These are phyloP conservation scores for Amanita pallidorosea DNA, from an alignment of 768 basidiomycete genomes.

Conservation along the genomic window DNA sequence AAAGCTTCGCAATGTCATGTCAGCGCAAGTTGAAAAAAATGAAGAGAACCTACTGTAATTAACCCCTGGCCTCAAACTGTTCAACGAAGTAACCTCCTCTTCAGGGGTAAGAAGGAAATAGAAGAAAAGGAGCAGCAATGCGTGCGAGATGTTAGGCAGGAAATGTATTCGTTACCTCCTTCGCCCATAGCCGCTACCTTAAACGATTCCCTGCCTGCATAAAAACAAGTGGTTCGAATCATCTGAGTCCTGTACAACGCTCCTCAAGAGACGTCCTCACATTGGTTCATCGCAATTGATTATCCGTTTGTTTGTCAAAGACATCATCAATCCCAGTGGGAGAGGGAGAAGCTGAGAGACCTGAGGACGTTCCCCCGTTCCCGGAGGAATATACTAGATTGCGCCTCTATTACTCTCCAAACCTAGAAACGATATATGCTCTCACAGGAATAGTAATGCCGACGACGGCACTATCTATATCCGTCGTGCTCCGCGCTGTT, in stretches of 20 bases:
- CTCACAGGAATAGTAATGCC: constrained; percentile 53
- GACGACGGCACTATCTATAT: constrained; percentile 47
- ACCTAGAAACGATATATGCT: neutral
- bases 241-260: constrained; percentile 40
- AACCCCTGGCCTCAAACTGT: constrained; percentile 48
- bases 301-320: constrained; percentile 39
- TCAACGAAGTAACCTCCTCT: constrained; percentile 65
- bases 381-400: constrained; percentile 47
- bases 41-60: constrained; percentile 35
- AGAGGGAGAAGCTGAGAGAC: constrained; percentile 32
- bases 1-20: constrained; percentile 29
- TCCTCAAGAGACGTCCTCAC: constrained; percentile 45
- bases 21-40: neutral
- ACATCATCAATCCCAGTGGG: constrained; percentile 52
- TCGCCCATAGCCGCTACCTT: constrained; percentile 42
- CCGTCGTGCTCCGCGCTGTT: constrained; percentile 54
- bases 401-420: neutral
- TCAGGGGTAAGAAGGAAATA: constrained; percentile 47
- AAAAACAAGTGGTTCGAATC: constrained; percentile 51
- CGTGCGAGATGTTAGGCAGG: neutral
- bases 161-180: constrained; percentile 23
- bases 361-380: constrained; percentile 29
- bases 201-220: constrained; percentile 34
- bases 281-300: constrained; percentile 48
- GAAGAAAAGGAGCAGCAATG: constrained; percentile 33